phyloP scores from a whole-genome alignment of 805 yeast genomes.

The Hemisphaericaspora nanyangensis region DNA sequence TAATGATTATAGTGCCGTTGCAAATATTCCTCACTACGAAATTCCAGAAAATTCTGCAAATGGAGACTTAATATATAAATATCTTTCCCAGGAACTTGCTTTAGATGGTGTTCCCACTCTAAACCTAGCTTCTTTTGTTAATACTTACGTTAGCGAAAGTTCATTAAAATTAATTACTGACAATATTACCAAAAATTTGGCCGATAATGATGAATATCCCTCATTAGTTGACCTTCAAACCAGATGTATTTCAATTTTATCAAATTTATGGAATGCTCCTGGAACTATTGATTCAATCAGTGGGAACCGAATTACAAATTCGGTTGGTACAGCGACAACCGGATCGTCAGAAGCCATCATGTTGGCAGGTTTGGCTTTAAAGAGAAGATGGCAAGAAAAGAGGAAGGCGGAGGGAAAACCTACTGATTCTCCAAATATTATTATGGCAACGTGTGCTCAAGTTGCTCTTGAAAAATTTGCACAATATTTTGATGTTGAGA shows the following conservation, averaged over 20 bases:
- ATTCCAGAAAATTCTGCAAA: constrained; percentile 57
- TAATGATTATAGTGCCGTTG: constrained; percentile 26
- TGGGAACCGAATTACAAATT: constrained; percentile 26
- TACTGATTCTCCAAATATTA: constrained; percentile 67
- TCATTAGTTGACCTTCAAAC: constrained; percentile 73
- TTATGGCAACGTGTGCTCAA: constrained; percentile 92
- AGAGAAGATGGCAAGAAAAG: constrained; percentile 78
- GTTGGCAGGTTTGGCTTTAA: constrained; percentile 91
- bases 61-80: constrained; percentile 51
- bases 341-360: constrained; percentile 94
- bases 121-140: constrained; percentile 87
- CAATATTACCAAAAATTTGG: constrained; percentile 81
- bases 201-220: constrained; percentile 93
- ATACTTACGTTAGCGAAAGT: constrained; percentile 54
- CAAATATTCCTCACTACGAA: constrained; percentile 50
- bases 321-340: constrained; percentile 88
- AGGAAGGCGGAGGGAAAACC: constrained; percentile 59
- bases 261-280: constrained; percentile 79
- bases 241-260: constrained; percentile 77
- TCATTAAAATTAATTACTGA: constrained; percentile 51
- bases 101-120: constrained; percentile 82
- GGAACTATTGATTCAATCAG: constrained; percentile 16
- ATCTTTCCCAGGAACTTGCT: constrained; percentile 68
- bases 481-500: constrained; percentile 87
- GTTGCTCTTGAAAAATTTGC: constrained; percentile 95